Evolutionary conservation across 2,329 filamentous ascomycete species (phyloP), one percentile per base, ranked within the genome.

Genomic region (Sporothrix phasma): DNA sequence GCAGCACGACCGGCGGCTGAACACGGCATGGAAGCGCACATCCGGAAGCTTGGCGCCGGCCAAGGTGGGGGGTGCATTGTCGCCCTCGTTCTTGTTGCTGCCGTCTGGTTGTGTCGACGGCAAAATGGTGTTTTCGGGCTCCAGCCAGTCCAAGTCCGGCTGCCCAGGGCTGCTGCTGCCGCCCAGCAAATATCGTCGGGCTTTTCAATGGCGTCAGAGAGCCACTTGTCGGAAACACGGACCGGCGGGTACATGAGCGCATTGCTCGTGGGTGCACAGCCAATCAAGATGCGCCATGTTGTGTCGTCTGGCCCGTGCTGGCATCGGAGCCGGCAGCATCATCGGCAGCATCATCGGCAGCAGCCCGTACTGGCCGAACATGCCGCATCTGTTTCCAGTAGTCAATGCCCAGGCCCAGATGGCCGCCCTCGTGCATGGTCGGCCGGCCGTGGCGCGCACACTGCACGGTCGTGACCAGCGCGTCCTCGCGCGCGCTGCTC

Each of bases 161-260:
- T 62, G 75, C 2, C 74, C 74, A 2, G 31, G 31, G 31, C 39
- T 39, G 45, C 29, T 41, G 3, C 73, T 74, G 5, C 73, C 41
- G 34, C 72, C 65, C 13, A 72, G 70, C n/a, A 77, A 69, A 79
- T 77, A 67, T 78, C 73, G 70, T 75, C 78, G 8, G 74, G 78
- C 69, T 88, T 89, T 70, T 84, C 79, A n/a, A 91, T 79, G 1
- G 80, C 76, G 29, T 85, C 80, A 8, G 86, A 86, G 60, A 94
- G 83, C 90, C 90, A 94, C 63, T 84, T 79, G 65, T 88, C 81
- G 0, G 89, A 90, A 43, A 91, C 81, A 19, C 89, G 83, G 26
- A 92, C 81, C 0, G 89, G 83, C 1, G 81, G 76, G 77, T 69
- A 70, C 13, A 83, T 81, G 51, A 73, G 74, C 69, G 72, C 68